Percentiles rank a stretch among this genome's conserved stretches.
Evolutionary conservation across 768 basidiomycete species (phyloP).

Genomic region (Hygrophoropsis aurantiaca): DNA sequence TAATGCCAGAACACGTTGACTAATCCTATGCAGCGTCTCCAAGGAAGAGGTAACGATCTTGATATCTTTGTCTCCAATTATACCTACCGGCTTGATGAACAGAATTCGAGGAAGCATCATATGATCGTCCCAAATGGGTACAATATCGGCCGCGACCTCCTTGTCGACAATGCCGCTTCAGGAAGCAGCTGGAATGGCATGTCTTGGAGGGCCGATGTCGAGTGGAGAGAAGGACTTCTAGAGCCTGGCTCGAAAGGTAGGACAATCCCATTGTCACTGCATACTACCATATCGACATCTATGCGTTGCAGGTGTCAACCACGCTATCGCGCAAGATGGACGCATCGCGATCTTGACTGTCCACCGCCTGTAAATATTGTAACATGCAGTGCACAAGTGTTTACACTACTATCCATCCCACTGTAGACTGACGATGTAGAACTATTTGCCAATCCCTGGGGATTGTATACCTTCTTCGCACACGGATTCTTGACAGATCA

Average conservation of each 20-base stretch:
- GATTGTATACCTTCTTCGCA: too few species aligned
- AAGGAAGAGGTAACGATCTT: constrained; percentile 55
- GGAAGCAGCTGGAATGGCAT: constrained; percentile 63
- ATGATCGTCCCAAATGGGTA: constrained; percentile 78
- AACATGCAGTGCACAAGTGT: not conserved
- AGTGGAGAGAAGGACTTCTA: constrained; percentile 71
- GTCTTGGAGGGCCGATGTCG: constrained; percentile 77
- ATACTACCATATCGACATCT: not conserved
- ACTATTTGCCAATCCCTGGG: too few species aligned
- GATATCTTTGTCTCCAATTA: constrained; percentile 3
- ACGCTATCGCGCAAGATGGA: constrained; percentile 80
- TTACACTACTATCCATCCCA: not conserved
- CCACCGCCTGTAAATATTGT: constrained; percentile 35
- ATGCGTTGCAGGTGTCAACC: constrained; percentile 62
- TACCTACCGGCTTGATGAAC: not conserved
- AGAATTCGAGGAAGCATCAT: constrained; percentile 65
- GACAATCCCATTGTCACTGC: not conserved
- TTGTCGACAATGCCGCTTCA: constrained; percentile 64
- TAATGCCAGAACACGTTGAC: not conserved
- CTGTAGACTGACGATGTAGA: not conserved
- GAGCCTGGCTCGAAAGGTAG: constrained; percentile 68
- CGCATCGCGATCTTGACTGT: constrained; percentile 79
- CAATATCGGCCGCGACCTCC: constrained; percentile 76
- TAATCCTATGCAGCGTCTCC: constrained; percentile 50
- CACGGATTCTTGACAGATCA: too few species aligned